These are phyloP conservation scores for Puccinia coronata DNA, from an alignment of 1,284 basidiomycete species.

Conservation along the genomic window DNA sequence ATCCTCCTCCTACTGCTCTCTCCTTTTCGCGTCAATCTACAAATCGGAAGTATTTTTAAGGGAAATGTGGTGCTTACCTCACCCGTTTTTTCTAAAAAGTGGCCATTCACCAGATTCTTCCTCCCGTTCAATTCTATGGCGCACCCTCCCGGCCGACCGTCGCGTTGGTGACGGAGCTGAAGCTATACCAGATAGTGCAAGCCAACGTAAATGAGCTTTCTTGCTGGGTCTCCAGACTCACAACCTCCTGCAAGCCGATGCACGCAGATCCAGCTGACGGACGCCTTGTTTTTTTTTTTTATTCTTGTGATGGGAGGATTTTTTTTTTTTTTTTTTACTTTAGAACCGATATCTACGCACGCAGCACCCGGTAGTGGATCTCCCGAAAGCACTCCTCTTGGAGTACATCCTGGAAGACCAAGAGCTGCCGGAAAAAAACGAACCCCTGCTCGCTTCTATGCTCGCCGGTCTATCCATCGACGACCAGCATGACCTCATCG, in stretches of 20 bases:
- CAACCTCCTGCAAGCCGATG: no score
- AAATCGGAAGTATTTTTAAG: no score
- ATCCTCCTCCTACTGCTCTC: neutral
- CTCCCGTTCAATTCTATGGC: neutral
- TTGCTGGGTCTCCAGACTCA: no score
- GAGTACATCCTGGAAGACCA: conserved; percentile 34
- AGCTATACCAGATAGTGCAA: neutral
- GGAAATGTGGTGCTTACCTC: neutral
- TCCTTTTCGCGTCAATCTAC: no score
- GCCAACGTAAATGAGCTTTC: neutral
- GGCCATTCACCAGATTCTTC: neutral
- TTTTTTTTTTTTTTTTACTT: neutral
- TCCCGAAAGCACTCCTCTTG: conserved; percentile 30
- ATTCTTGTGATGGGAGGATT: neutral
- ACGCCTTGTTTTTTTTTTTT: neutral
- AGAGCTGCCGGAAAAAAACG: neutral
- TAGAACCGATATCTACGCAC: conserved; percentile 31
- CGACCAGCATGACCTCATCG: conserved; percentile 6
- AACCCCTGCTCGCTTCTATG: conserved; percentile 11
- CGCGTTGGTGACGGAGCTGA: neutral
- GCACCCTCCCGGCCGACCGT: neutral
- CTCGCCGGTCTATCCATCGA: conserved; percentile 5
- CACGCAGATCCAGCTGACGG: neutral
- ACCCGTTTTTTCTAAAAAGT: neutral
- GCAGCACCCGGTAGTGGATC: conserved; percentile 22